phyloP scores from a whole-genome alignment of 179 eudicot genomes.

The Nepenthes alata region DNA sequence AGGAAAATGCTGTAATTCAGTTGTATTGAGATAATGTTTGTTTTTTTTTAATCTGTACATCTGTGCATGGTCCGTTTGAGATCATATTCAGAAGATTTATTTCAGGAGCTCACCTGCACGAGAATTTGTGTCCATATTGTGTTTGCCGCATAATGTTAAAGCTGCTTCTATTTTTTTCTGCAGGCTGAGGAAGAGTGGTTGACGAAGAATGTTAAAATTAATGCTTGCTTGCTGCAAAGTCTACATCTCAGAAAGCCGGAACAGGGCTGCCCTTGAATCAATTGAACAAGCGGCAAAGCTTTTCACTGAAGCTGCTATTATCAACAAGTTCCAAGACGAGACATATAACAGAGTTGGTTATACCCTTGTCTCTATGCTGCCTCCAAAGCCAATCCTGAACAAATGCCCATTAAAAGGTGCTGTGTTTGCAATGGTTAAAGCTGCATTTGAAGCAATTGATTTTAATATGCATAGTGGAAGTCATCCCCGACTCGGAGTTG shows the following conservation, averaged over 20 bases:
- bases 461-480: slow-evolving; percentile 55
- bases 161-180: too few relatives aligned
- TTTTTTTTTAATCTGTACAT: too few relatives aligned
- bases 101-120: too few relatives aligned
- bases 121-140: too few relatives aligned
- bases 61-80: too few relatives aligned
- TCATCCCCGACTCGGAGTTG: slow-evolving; percentile 85
- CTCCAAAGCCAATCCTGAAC: slow-evolving; percentile 12
- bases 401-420: slow-evolving; percentile 32
- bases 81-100: too few relatives aligned
- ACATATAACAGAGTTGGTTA: slow-evolving; percentile 79
- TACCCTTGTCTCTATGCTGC: slow-evolving; percentile 65
- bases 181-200: slow-evolving; percentile 7
- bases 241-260: slow-evolving; percentile 83
- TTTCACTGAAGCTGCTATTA: slow-evolving; percentile 39
- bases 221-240: slow-evolving; percentile 78
- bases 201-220: slow-evolving; percentile 39
- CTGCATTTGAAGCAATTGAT: slow-evolving; percentile 56
- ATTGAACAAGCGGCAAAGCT: slow-evolving; percentile 64
- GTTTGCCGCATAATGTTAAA: too few relatives aligned
- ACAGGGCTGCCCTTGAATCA: slow-evolving; percentile 53
- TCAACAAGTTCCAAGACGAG: slow-evolving; percentile 73
- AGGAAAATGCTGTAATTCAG: too few relatives aligned
- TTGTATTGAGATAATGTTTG: too few relatives aligned
- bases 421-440: slow-evolving; percentile 60